Conservation (phyloP, 257 asterid genomes). For the Scutellaria baicalensis region DNA sequence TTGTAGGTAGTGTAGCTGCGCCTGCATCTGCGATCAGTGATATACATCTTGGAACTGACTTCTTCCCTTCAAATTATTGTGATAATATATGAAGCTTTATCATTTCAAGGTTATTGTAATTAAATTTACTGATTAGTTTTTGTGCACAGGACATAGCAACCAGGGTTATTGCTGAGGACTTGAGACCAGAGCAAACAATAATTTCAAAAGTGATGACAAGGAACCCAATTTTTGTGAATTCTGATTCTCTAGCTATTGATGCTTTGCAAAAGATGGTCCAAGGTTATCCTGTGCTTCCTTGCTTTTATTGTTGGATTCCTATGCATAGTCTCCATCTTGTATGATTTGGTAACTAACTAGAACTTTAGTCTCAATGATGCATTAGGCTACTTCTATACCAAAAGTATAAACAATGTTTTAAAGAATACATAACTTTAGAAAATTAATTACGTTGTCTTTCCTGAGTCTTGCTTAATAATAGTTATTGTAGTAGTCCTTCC, state of each 20-base stretch:
- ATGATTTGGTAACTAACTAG: neutral
- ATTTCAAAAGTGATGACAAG: constrained; percentile 94
- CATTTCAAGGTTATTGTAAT: constrained; percentile 1
- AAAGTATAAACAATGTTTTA: neutral
- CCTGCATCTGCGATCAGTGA: too few species aligned
- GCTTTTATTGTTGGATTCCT: neutral
- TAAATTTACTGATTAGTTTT: neutral
- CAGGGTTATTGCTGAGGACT: constrained; percentile 94
- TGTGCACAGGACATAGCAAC: constrained; percentile 70
- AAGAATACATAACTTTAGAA: neutral
- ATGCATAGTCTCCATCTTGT: neutral
- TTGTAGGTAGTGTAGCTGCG: too few species aligned
- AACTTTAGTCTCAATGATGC: neutral
- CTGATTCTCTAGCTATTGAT: constrained; percentile 90
- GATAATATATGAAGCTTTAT: neutral
- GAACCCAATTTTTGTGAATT: constrained; percentile 83
- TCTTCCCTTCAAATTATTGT: neutral
- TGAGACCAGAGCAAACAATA: constrained; percentile 85
- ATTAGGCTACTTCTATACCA: neutral
- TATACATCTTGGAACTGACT: neutral
- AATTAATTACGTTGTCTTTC: neutral
- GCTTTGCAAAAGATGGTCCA: constrained; percentile 99
- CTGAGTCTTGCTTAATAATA: neutral
- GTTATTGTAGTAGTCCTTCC: neutral
- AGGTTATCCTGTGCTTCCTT: constrained; percentile 42